These are phyloP conservation scores for Fusarium globosum DNA, from an alignment of 2,329 filamentous ascomycete species.

Conservation along the genomic window DNA sequence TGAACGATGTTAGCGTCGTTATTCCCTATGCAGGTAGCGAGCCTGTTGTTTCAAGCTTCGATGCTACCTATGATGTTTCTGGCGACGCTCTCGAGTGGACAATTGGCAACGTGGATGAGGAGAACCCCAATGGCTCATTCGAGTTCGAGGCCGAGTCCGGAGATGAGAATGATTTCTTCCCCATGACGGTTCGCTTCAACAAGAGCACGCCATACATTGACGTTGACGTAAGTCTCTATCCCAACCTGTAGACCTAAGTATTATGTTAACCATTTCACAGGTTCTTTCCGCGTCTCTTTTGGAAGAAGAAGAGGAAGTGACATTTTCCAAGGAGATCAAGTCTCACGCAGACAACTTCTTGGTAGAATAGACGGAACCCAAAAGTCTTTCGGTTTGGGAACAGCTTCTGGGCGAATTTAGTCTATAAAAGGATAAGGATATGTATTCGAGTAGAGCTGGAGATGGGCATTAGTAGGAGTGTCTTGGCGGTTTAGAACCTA, in stretches of 20 bases:
- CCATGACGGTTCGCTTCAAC: conserved; percentile 90
- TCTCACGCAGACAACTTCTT: conserved; percentile 80
- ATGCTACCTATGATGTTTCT: conserved; percentile 92
- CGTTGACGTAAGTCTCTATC: conserved; percentile 79
- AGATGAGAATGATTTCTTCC: conserved; percentile 96
- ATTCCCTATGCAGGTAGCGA: conserved; percentile 90
- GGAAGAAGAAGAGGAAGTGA: conserved; percentile 81
- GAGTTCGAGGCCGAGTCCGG: conserved; percentile 93
- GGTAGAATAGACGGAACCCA: conserved; percentile 69
- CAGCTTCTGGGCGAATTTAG: conserved; percentile 27
- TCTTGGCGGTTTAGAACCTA: conserved; percentile 44
- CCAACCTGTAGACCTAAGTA: not conserved
- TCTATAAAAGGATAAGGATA: conserved; percentile 42
- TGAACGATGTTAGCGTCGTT: conserved; percentile 86
- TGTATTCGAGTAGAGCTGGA: conserved; percentile 33
- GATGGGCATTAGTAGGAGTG: conserved; percentile 41
- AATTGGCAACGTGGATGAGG: conserved; percentile 85
- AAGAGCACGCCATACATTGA: conserved; percentile 90
- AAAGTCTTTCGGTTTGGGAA: conserved; percentile 36
- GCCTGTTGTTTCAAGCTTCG: conserved; percentile 90
- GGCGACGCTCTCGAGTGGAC: conserved; percentile 95
- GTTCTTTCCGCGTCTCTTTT: conserved; percentile 76
- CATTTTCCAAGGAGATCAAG: conserved; percentile 85
- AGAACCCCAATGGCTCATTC: conserved; percentile 86
- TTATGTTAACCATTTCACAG: conserved; percentile 48